A percentile compares a stretch with the other conserved stretches of the same genome.
phyloP scores from a whole-genome alignment of 2,329 filamentous ascomycete species.

The Sclerotinia trifoliorum region DNA sequence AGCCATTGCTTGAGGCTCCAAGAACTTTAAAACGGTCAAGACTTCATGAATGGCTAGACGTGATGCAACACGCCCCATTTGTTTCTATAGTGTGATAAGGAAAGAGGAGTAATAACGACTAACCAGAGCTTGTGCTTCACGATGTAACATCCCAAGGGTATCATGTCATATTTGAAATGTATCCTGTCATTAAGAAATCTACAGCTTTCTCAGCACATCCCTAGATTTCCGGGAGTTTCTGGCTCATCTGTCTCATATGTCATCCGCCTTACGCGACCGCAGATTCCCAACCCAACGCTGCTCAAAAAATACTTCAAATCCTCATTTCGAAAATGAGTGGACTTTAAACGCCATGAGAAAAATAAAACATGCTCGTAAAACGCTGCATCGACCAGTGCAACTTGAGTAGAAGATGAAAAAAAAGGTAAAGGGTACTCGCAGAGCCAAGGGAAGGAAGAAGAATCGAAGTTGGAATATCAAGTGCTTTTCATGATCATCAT shows the following conservation, averaged over 20 bases:
- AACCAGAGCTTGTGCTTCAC: neutral
- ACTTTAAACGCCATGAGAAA: constrained; percentile 1
- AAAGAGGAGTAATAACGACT: neutral
- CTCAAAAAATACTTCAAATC: constrained; percentile 3
- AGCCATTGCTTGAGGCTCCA: neutral
- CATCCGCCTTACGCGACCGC: neutral
- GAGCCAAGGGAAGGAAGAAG: neutral
- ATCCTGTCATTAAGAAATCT: constrained; percentile 17
- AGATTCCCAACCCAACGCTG: constrained; percentile 4
- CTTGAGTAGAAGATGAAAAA: neutral
- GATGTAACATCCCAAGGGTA: neutral
- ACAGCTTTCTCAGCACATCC: neutral
- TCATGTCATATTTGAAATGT: constrained; percentile 11
- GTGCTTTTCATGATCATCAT: constrained; percentile 20
- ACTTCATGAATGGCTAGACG: constrained; percentile 7
- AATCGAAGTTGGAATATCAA: constrained; percentile 16
- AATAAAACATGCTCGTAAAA: neutral
- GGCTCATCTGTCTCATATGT: constrained; percentile 9
- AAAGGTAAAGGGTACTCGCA: neutral
- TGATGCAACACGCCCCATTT: neutral
- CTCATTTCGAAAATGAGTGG: neutral
- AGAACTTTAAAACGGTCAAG: neutral
- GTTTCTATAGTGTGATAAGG: neutral
- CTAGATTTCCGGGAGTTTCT: constrained; percentile 10
- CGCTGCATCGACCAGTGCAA: neutral